Evolutionary conservation across 1,139 yeast genomes (phyloP).

Genomic region (Pneumocystis sp.): DNA sequence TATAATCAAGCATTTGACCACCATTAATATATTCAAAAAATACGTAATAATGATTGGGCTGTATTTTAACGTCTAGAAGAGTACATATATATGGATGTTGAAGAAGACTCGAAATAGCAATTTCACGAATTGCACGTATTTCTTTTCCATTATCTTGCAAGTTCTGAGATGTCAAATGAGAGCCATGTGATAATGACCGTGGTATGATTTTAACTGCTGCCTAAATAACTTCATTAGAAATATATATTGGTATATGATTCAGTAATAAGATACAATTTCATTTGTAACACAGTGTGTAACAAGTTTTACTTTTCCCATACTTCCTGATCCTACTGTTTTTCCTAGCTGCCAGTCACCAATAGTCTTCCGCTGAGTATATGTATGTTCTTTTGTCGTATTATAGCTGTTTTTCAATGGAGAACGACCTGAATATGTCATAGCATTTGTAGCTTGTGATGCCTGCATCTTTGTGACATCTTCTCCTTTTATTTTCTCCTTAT

Average conservation of each 20-base stretch:
- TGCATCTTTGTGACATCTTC: background rate
- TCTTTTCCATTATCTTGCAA: conserved; percentile 48
- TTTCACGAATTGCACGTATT: conserved; percentile 83
- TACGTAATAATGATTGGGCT: conserved; percentile 96
- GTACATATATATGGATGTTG: conserved; percentile 90
- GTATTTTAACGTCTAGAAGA: conserved; percentile 82
- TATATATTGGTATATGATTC: background rate
- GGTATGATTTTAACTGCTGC: conserved; percentile 31
- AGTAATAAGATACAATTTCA: conserved; percentile 35
- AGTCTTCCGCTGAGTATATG: conserved; percentile 28
- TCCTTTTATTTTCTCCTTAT: background rate
- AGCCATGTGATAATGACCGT: conserved; percentile 9
- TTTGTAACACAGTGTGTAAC: conserved; percentile 73
- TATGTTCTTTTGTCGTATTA: background rate
- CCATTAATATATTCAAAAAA: conserved; percentile 93
- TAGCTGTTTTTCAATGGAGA: background rate
- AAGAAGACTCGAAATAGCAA: conserved; percentile 76
- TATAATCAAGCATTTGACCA: conserved; percentile 94
- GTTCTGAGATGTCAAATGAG: background rate
- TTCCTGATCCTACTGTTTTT: conserved; percentile 93
- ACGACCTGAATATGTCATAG: background rate
- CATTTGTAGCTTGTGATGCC: background rate
- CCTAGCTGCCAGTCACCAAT: conserved; percentile 94
- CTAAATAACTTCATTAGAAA: background rate
- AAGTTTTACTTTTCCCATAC: conserved; percentile 96